A percentile compares a stretch with the other conserved stretches of the same genome.
phyloP scores from a whole-genome alignment of 345 rosid genomes.

The Citropsis articulata region DNA sequence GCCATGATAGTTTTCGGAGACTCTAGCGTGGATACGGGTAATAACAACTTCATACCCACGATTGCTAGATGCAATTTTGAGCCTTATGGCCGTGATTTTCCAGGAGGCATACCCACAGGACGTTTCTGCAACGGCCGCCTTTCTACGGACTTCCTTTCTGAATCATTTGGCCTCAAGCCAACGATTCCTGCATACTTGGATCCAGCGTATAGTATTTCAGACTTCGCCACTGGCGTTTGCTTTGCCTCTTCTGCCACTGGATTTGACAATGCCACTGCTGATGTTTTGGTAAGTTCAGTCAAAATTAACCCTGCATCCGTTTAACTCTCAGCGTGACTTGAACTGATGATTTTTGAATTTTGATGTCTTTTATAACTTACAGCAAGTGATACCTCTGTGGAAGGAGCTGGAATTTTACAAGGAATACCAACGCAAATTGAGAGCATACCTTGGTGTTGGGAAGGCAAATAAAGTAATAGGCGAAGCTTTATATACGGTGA shows the following conservation, averaged over 20 bases:
- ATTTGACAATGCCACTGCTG: constrained; percentile 48
- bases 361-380: constrained; percentile 5
- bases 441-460: constrained; percentile 36
- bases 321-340: neutral
- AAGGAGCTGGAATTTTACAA: constrained; percentile 44
- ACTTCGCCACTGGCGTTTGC: constrained; percentile 52
- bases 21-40: constrained; percentile 53
- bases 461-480: constrained; percentile 28
- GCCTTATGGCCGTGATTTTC: constrained; percentile 59
- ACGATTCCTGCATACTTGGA: constrained; percentile 51
- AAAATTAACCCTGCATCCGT: neutral
- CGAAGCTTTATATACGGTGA: constrained; percentile 40
- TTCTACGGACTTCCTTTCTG: constrained; percentile 46
- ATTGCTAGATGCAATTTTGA: constrained; percentile 41
- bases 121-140: constrained; percentile 54
- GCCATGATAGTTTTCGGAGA: constrained; percentile 61
- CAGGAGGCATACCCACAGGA: constrained; percentile 41
- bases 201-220: constrained; percentile 35
- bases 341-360: neutral
- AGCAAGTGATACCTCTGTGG: constrained; percentile 65
- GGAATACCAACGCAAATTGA: constrained; percentile 44
- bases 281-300: constrained; percentile 39
- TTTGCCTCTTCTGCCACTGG: constrained; percentile 65
- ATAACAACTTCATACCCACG: constrained; percentile 44
- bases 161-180: constrained; percentile 48